Conservation (phyloP, 176 grass and related monocot genomes). For the Triticum turgidum region DNA sequence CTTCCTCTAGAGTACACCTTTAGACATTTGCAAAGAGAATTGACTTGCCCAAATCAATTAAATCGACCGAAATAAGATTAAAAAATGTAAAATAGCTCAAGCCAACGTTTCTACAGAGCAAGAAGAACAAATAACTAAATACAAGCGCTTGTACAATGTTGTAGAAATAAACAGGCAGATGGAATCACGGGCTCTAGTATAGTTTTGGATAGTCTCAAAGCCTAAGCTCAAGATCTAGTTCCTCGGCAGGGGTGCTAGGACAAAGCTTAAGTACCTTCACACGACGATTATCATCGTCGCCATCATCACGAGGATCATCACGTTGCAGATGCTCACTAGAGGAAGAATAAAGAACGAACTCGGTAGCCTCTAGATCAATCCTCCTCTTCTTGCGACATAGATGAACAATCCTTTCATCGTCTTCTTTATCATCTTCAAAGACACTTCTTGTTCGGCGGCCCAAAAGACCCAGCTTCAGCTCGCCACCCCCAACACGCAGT, state of each 20-base stretch:
- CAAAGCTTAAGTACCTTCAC: conserved; percentile 44
- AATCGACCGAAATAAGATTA: not conserved
- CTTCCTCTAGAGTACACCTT: not conserved
- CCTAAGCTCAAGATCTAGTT: conserved; percentile 89
- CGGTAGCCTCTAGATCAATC: conserved; percentile 28
- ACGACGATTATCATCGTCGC: not conserved
- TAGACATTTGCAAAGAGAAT: not conserved
- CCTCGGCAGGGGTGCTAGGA: conserved; percentile 39
- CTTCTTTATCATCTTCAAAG: not conserved
- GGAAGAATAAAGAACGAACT: conserved; percentile 18
- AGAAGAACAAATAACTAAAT: not conserved
- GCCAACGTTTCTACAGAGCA: not conserved
- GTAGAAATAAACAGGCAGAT: not conserved
- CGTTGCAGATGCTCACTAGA: conserved; percentile 28
- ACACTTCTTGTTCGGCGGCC: conserved; percentile 17
- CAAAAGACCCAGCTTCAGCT: conserved; percentile 28
- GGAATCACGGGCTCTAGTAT: conserved; percentile 34
- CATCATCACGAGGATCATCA: conserved; percentile 2
- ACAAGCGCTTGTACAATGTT: conserved; percentile 17
- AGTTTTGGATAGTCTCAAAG: conserved; percentile 54
- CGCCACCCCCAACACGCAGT: conserved; percentile 10
- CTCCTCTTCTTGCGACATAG: conserved; percentile 46
- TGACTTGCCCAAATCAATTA: not conserved
- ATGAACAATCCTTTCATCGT: conserved; percentile 14
- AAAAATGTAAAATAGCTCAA: not conserved